A percentile compares a stretch with the other conserved stretches of the same genome.
Evolutionary conservation across 495 filamentous ascomycete species (phyloP).

Genomic region (Aspergillus asperescens): DNA sequence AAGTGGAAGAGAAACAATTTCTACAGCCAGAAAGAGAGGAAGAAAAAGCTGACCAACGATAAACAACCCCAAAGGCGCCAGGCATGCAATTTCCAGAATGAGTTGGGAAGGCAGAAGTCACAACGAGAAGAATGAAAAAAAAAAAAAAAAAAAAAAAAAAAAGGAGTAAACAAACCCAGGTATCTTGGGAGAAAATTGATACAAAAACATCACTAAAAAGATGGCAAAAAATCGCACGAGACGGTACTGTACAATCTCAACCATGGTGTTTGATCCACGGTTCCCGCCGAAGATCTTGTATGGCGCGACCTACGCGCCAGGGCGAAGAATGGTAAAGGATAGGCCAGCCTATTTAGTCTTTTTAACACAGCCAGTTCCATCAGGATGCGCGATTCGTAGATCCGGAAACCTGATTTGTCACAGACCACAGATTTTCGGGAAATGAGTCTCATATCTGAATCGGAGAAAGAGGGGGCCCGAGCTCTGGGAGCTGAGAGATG

Average conservation of each 20-base stretch:
- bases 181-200: background rate
- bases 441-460: constrained; percentile 44
- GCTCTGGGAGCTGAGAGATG: constrained; percentile 48
- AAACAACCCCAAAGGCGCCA: constrained; percentile 27
- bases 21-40: constrained; percentile 15
- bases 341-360: constrained; percentile 19
- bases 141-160: too few species aligned
- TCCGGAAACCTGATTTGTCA: background rate
- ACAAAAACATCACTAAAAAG: background rate
- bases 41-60: constrained; percentile 7
- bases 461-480: constrained; percentile 73
- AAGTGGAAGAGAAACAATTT: constrained; percentile 13
- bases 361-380: background rate
- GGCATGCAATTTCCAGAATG: constrained; percentile 16
- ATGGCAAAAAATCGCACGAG: background rate
- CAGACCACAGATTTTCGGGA: background rate
- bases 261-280: constrained; percentile 15
- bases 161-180: background rate
- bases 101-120: background rate
- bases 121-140: background rate
- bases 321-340: background rate
- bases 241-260: constrained; percentile 4
- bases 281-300: constrained; percentile 19
- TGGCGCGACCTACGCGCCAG: background rate
- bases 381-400: background rate